Evolutionary conservation across 352 stramenopile genomes (phyloP), one percentile per base, ranked within the genome.

Genomic region (Phytophthora hybrid): DNA sequence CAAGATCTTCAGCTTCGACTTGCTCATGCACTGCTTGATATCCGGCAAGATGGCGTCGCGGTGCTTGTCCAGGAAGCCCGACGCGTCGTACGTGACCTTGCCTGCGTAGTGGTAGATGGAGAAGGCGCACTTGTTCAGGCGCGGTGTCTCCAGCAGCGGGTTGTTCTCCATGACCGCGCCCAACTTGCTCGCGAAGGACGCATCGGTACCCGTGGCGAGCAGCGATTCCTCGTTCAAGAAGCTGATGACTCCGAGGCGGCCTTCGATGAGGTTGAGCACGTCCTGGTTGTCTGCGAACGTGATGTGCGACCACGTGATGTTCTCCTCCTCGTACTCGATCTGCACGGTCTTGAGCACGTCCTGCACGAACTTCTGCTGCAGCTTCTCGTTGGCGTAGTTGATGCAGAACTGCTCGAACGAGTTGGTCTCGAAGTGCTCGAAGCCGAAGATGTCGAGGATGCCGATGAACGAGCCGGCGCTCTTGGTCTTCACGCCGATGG

Each of bases 321-420:
- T 93, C 63, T 98, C 93, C 55, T 97, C 88, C 71, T 98, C 92
- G 79, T 97, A 97, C 69, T 97, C 91, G 19, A 90, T 76, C 68
- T 97, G 88, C 21, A 96, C 90, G 2, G 96, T 92, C 79, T 99
- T 98, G 29, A 99, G 89, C 61, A 98, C 95, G 49, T 98, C 90
- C 69, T 93, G 85, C 4, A 92, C 84, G 59, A 94, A 95, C 63
- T 93, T 93, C 62, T 95, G 87, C 69, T 98, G 93, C 46, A 98
- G 66, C 71, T 97, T 98, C 69, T 98, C 93, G 67, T 98, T 98
- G 41, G 87, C 92, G 57, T 95, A 98, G 76, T 98, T 98, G 77
- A 98, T 98, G 76, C 93, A 98, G 41, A 98, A 94, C 73, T 97
- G 92, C 78, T 97, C 92, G 66, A 97, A 98, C 63, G 91, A 93